Evolutionary conservation across 306 rosid species (phyloP).

Genomic region (Gleditsia sinensis): DNA sequence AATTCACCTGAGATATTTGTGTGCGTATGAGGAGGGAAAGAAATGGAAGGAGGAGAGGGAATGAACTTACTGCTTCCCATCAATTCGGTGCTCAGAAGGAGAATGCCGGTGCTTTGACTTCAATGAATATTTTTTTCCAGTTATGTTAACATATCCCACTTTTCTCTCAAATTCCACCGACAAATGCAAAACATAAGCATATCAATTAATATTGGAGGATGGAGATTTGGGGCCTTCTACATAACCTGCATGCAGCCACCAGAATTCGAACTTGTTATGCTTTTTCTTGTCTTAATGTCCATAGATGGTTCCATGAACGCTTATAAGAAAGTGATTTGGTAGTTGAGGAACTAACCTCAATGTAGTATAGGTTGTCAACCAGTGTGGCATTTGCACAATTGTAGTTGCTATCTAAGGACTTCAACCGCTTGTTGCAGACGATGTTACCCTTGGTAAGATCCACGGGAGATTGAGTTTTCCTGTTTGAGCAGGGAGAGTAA

Average conservation of each 20-base stretch:
- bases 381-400: constrained; percentile 55
- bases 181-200: background rate
- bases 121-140: constrained; percentile 49
- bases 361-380: constrained; percentile 55
- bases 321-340: background rate
- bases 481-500: constrained; percentile 53
- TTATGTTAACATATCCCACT: constrained; percentile 32
- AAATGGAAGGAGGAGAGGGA: no score
- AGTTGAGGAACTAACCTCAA: constrained; percentile 61
- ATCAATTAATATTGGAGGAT: background rate
- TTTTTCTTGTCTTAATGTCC: no score
- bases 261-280: no score
- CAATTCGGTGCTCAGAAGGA: constrained; percentile 58
- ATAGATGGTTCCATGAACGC: no score
- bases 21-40: no score
- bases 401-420: constrained; percentile 52
- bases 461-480: constrained; percentile 70
- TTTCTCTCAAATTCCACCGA: constrained; percentile 42
- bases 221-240: no score
- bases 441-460: constrained; percentile 36
- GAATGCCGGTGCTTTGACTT: constrained; percentile 59
- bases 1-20: no score
- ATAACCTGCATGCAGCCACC: no score
- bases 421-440: constrained; percentile 24
- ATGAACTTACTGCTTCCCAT: constrained; percentile 51